phyloP scores from a whole-genome alignment of 768 basidiomycete species.

The Termitomyces heimii region DNA sequence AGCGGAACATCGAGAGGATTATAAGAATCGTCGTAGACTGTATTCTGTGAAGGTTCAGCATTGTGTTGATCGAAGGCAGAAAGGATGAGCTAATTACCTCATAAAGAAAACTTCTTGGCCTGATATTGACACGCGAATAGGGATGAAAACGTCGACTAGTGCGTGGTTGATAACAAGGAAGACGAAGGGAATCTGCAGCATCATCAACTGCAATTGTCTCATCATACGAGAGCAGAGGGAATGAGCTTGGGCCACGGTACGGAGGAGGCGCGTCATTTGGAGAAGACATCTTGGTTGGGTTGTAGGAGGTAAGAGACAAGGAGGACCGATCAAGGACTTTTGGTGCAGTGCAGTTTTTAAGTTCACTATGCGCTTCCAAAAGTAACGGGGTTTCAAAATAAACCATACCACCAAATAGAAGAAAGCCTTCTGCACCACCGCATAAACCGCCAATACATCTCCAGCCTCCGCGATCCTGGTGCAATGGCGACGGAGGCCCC shows the following conservation, averaged over 20 bases:
- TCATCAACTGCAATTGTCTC: neutral
- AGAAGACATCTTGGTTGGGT: neutral
- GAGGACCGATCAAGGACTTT: neutral
- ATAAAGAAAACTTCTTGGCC: neutral
- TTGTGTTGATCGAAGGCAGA: neutral
- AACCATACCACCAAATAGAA: neutral
- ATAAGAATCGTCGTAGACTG: neutral
- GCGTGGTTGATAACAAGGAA: neutral
- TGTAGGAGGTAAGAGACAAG: too few species aligned
- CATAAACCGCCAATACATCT: neutral
- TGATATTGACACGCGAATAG: neutral
- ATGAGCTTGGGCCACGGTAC: neutral
- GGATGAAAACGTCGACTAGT: neutral
- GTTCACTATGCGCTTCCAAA: neutral
- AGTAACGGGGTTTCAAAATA: neutral
- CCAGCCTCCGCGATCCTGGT: neutral
- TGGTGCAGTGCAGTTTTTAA: neutral
- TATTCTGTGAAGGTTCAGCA: neutral
- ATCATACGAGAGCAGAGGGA: neutral
- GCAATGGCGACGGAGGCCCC: neutral
- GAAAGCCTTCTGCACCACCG: too few species aligned
- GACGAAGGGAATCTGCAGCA: neutral
- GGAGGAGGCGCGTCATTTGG: conserved; percentile 1
- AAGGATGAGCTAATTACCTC: neutral
- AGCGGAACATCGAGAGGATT: neutral